Evolutionary conservation across 2,329 filamentous ascomycete species (phyloP).

Genomic region (Aureobasidium melanogenum): DNA sequence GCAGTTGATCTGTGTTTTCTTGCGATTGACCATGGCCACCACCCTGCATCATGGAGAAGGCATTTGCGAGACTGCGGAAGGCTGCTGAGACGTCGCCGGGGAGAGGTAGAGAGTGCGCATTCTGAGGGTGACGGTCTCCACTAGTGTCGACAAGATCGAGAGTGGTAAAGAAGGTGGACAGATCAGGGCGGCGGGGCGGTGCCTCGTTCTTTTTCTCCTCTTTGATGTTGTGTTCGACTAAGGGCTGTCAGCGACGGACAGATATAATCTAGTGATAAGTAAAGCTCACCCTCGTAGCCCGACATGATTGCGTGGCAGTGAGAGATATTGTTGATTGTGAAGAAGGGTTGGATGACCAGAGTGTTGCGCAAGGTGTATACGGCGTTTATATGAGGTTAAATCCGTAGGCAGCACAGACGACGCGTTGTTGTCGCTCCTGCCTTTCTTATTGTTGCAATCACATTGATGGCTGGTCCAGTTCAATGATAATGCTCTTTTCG

Average conservation of each 20-base stretch:
- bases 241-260: constrained; percentile 12
- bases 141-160: constrained; percentile 51
- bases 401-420: neutral
- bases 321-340: neutral
- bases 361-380: neutral
- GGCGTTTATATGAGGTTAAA: neutral
- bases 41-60: constrained; percentile 49
- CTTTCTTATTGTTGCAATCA: neutral
- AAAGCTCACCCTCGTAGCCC: constrained; percentile 35
- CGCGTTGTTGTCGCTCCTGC: constrained; percentile 5
- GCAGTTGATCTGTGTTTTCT: constrained; percentile 26
- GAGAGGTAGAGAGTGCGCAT: constrained; percentile 50
- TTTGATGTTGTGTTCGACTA: constrained; percentile 43
- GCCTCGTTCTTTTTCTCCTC: constrained; percentile 24
- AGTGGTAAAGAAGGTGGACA: constrained; percentile 56
- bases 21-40: constrained; percentile 18
- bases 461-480: neutral
- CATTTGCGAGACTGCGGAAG: constrained; percentile 52
- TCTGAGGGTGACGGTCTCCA: constrained; percentile 39
- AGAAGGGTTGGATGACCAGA: neutral
- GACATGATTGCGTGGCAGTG: constrained; percentile 27
- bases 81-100: constrained; percentile 53
- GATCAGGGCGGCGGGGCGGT: constrained; percentile 49
- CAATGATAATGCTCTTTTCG: neutral
- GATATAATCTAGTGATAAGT: neutral